Evolutionary conservation across 768 basidiomycete genomes (phyloP), one percentile per base, ranked within the genome.

Genomic region (Cystofilobasidium macerans): DNA sequence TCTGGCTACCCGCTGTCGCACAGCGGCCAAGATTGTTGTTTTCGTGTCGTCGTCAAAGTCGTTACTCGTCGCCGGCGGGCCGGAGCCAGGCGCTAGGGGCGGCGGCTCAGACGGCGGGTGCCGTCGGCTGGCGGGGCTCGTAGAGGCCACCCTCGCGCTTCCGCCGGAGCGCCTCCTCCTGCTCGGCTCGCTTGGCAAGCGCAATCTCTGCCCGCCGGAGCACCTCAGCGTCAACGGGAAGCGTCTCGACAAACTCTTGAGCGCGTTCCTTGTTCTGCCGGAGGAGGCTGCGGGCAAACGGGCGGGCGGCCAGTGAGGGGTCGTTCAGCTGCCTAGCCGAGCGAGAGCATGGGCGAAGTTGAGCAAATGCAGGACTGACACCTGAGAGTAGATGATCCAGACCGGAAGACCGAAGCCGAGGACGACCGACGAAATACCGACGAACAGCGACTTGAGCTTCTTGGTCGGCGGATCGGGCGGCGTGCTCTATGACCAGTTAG

Each of bases 361-460:
- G 28, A 20, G 22, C 43, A 20, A 20, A 20, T 9, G 28, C 3
- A 26, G 5, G 26, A 60, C 58, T 2, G 36, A 60, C 45, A 53
- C 30, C 30, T 47, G 43, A 14, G 48, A 62, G 30, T 53, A 48
- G 61, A 53, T 48, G 30, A 62, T 53, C 61, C 61, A 62, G 16
- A 62, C 24, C 18, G 43, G 61, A 24, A 62, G 24, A 20, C 61
- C 61, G 18, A 62, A 51, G 28, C 61, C 61, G 8, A 62, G 9
- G 14, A 42, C 61, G 47, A 51, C 61, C 9, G 30, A 32, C 28
- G 28, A 16, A 12, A 54, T 2, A 20, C 51, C 51, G 4, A 54
- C 4, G 28, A 32, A 16, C 51, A 18, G 4, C 28, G 51, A 28
- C 30, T 16, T 2, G 28, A 54, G 30, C 51, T n/a, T 36, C 38